Evolutionary conservation across 2,329 filamentous ascomycete species (phyloP).

Genomic region (Botryotinia calthae): DNA sequence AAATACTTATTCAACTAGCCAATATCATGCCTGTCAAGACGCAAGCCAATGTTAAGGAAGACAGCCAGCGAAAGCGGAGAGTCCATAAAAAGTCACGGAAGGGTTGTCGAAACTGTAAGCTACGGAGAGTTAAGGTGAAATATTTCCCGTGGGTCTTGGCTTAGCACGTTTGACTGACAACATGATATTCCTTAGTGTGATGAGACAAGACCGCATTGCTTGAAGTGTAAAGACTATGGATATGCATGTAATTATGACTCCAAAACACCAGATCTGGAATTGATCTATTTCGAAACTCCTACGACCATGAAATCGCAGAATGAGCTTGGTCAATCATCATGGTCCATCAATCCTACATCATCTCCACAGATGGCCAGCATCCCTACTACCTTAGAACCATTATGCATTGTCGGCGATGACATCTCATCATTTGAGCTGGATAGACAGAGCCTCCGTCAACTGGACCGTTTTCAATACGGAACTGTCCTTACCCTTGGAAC

Average conservation of each 20-base stretch:
- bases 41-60: background rate
- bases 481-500: conserved; percentile 45
- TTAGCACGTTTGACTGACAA: background rate
- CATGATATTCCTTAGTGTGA: conserved; percentile 47
- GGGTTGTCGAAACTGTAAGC: conserved; percentile 57
- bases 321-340: background rate
- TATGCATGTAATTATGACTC: conserved; percentile 49
- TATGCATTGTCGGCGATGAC: background rate
- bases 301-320: background rate
- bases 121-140: conserved; percentile 51
- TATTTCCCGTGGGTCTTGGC: no score
- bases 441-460: conserved; percentile 35
- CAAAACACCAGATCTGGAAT: conserved; percentile 38
- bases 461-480: conserved; percentile 45
- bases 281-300: conserved; percentile 18
- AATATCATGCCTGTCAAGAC: background rate
- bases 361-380: background rate
- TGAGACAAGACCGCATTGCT: conserved; percentile 49
- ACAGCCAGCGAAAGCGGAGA: conserved; percentile 25
- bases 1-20: background rate
- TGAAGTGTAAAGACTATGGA: conserved; percentile 48
- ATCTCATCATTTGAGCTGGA: conserved; percentile 21
- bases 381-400: conserved; percentile 1
- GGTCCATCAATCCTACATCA: background rate
- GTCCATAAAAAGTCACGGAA: conserved; percentile 53